phyloP scores from a whole-genome alignment of 192 early-diverging fungal genomes.

The Podila horticola region DNA sequence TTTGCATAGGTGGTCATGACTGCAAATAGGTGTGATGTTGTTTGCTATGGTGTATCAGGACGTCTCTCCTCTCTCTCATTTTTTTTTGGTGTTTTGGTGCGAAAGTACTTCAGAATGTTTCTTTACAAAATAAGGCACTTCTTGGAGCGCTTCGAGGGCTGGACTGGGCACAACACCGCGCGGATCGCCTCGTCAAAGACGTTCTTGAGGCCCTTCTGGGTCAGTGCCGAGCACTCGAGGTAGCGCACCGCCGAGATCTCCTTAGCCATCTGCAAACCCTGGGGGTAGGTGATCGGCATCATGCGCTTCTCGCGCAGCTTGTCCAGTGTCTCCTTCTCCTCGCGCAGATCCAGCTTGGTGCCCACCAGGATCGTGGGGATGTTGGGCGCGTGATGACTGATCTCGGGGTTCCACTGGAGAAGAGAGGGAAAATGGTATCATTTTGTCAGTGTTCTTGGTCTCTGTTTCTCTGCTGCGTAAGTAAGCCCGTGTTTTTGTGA shows the following conservation, averaged over 20 bases:
- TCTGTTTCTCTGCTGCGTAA: neutral
- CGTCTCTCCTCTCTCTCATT: too few relatives aligned
- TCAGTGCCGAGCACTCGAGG: constrained; percentile 97
- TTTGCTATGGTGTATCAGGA: too few relatives aligned
- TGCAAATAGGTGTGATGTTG: too few relatives aligned
- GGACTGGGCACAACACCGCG: constrained; percentile 84
- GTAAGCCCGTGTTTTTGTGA: too few relatives aligned
- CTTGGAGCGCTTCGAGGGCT: constrained; percentile 70
- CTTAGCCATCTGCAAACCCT: constrained; percentile 90
- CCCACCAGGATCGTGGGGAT: constrained; percentile 94
- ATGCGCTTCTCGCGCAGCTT: constrained; percentile 88
- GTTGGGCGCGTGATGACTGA: constrained; percentile 94
- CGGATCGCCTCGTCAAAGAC: constrained; percentile 99
- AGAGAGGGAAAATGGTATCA: too few relatives aligned
- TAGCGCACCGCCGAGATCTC: constrained; percentile 93
- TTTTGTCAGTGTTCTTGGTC: too few relatives aligned
- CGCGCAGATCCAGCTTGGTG: constrained; percentile 97
- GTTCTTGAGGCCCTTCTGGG: constrained; percentile 97
- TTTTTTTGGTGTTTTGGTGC: too few relatives aligned
- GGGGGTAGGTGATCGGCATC: constrained; percentile 88
- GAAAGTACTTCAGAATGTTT: too few relatives aligned
- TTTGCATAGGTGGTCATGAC: too few relatives aligned
- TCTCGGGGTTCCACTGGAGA: constrained; percentile 92
- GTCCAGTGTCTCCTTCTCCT: constrained; percentile 89
- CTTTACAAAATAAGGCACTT: constrained; percentile 85